Base-by-base conservation (phyloP, 306 rosid species). In the Luffa acutangula region DNA sequence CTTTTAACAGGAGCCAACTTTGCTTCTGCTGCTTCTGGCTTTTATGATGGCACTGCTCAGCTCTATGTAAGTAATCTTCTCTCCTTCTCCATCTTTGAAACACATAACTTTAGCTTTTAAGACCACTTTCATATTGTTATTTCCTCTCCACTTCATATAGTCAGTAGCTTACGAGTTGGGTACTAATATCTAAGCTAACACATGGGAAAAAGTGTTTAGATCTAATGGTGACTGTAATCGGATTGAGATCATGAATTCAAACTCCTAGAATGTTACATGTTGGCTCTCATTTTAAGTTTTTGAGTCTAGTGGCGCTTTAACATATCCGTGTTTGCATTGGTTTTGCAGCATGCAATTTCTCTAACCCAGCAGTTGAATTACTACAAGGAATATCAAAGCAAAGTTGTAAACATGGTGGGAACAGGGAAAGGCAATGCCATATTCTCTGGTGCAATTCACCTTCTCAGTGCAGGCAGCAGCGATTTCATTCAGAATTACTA, bases 1-100 rank as follows among this genome's bases (percentile, higher is more conserved):
- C 86, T 89, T 73, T 62, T 87, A 84, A 85, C 81, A 4, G 93
- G 93, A 85, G 90, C 82, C 76, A 91, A 87, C 87, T 87, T 91
- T 83, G 93, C 91, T 56, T 89, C 91, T 3, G 96, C 85, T 75
- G 87, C 86, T 77, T 89, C 93, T 69, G 96, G 96, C 78, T 89
- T 76, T 79, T 75, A 75, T 63, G 90, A 86, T 11, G n/a, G 78
- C 56, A 85, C 90, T 31, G 79, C 93, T 42, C 64, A 15, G 60
- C 75, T 78, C 85, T 87, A 91, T 76, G 91, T 91, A 85, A 74
- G 15, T 59, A 67, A 57, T 42, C 67, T 18, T 72, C 79, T 78
- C 36, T 81, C 34, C 18, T 41, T 70, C 45, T n/a, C 31, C 36
- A 54, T 10, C 54, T 53, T 31, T 34, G 20, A 14, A 21, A 15